These are phyloP conservation scores for Saraca asoca DNA, from an alignment of 331 rosid genomes.

Conservation along the genomic window DNA sequence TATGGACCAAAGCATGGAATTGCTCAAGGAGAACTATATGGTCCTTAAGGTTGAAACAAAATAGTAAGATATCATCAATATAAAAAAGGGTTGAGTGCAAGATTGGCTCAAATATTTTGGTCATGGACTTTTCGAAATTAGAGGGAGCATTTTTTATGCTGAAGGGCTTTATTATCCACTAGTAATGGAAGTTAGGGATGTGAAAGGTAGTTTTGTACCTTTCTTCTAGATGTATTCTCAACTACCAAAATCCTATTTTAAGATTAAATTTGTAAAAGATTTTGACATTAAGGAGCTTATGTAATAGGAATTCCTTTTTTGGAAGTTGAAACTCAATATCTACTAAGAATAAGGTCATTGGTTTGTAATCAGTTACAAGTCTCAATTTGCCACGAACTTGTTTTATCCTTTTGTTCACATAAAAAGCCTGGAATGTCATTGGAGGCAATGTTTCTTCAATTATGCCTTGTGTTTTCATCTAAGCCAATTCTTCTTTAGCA, in stretches of 20 bases:
- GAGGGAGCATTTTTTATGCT: background rate
- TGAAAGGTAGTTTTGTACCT: too few species aligned
- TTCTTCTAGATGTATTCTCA: background rate
- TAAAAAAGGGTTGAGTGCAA: too few species aligned
- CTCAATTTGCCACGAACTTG: background rate
- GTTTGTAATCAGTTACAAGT: background rate
- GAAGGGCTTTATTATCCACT: background rate
- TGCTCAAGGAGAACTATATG: too few species aligned
- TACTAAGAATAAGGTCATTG: too few species aligned
- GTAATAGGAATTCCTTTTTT: too few species aligned
- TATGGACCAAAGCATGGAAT: too few species aligned
- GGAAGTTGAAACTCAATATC: background rate
- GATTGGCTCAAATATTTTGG: background rate
- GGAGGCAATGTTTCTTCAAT: too few species aligned
- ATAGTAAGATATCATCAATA: too few species aligned
- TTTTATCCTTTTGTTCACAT: background rate
- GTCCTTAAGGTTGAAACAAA: too few species aligned
- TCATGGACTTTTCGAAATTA: background rate
- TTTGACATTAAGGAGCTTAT: too few species aligned
- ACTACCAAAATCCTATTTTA: background rate
- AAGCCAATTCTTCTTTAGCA: background rate
- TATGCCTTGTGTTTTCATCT: too few species aligned
- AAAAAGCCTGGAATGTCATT: background rate
- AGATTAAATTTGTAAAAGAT: background rate
- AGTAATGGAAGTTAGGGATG: background rate